Evolutionary conservation across 257 asterid genomes (phyloP).

Genomic region (Lithospermum erythrorhizon): DNA sequence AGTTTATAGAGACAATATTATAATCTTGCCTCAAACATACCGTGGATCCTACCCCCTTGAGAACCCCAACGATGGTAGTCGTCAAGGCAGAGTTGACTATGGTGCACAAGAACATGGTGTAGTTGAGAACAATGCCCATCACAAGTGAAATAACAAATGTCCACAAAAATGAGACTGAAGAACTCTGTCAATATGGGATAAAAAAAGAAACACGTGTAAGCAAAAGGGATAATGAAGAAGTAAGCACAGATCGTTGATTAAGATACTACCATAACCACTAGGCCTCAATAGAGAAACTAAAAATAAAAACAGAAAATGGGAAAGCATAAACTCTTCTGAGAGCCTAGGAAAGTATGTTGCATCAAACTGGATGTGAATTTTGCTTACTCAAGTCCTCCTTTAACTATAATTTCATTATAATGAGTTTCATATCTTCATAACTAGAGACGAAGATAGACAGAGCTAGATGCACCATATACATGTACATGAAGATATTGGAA

Average conservation of each 20-base stretch:
- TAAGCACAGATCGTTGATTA: background rate
- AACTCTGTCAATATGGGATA: slow-evolving; percentile 39
- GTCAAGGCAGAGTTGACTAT: slow-evolving; percentile 95
- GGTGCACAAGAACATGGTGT: slow-evolving; percentile 98
- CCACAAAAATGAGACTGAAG: slow-evolving; percentile 44
- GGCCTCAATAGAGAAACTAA: background rate
- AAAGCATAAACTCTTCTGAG: background rate
- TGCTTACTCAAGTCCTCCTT: background rate
- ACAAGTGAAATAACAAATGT: slow-evolving; percentile 73
- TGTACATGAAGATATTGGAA: too few species aligned
- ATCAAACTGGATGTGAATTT: background rate
- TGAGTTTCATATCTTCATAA: too few species aligned
- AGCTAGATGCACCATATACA: too few species aligned
- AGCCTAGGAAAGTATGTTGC: background rate
- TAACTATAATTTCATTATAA: too few species aligned
- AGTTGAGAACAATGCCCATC: slow-evolving; percentile 88
- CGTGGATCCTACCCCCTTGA: slow-evolving; percentile 95
- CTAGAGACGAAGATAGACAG: too few species aligned
- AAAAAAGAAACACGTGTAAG: background rate
- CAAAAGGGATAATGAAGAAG: background rate
- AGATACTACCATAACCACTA: background rate
- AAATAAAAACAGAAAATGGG: background rate
- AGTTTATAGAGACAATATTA: background rate
- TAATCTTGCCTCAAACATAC: slow-evolving; percentile 26
- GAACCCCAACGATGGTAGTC: slow-evolving; percentile 95